These are phyloP conservation scores for Trichopus zeylanicus DNA, from an alignment of 116 monocot species.

Conservation along the genomic window DNA sequence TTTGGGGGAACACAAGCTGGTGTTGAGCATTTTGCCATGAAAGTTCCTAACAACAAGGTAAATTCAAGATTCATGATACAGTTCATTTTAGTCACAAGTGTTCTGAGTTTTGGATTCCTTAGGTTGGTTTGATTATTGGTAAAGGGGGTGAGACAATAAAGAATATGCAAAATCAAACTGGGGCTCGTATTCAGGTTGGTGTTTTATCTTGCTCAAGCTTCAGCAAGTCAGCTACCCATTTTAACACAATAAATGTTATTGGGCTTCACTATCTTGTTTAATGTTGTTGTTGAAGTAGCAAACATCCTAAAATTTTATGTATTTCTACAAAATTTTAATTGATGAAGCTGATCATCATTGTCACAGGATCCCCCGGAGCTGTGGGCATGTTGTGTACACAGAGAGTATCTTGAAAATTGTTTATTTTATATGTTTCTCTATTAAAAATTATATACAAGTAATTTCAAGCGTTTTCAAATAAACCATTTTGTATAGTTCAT, in stretches of 20 bases:
- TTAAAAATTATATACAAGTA: too few species aligned
- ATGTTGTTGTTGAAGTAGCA: not conserved
- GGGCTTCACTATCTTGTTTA: not conserved
- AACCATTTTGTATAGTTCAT: too few species aligned
- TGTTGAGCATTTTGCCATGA: constrained; percentile 53
- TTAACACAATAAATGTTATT: not conserved
- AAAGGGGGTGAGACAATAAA: constrained; percentile 98
- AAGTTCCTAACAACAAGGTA: constrained; percentile 82
- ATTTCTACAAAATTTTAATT: not conserved
- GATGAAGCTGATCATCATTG: not conserved
- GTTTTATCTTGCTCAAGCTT: not conserved
- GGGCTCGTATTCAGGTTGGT: constrained; percentile 85
- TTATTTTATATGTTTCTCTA: too few species aligned
- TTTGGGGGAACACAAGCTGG: constrained; percentile 28
- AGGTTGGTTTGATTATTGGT: constrained; percentile 96
- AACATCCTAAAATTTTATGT: not conserved
- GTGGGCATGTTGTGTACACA: not conserved
- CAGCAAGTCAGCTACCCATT: not conserved
- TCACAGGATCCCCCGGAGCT: not conserved
- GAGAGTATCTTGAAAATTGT: not conserved
- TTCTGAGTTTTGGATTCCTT: not conserved
- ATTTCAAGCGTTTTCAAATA: too few species aligned
- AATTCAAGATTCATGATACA: too few species aligned
- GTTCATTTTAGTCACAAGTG: too few species aligned
- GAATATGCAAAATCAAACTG: constrained; percentile 77